A percentile compares a stretch with the other conserved stretches of the same genome.
phyloP scores from a whole-genome alignment of 2,329 filamentous ascomycete genomes.

The Hypoxylon sp. region DNA sequence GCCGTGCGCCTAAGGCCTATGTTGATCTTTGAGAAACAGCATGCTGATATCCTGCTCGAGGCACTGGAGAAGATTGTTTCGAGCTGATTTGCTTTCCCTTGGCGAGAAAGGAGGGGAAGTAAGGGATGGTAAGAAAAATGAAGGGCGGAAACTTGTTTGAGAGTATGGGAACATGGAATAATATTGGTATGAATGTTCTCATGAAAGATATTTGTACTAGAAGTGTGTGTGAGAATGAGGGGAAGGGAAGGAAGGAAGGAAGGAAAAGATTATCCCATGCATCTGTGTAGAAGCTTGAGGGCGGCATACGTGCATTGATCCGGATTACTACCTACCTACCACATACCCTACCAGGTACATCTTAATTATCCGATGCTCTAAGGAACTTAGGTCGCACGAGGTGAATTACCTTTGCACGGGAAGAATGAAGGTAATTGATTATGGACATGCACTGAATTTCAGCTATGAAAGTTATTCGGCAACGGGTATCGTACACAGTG shows the following conservation, averaged over 20 bases:
- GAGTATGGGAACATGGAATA: background rate
- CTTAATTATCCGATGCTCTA: slow-evolving; percentile 25
- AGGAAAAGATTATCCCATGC: slow-evolving; percentile 7
- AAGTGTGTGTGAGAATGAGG: background rate
- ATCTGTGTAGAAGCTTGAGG: slow-evolving; percentile 10
- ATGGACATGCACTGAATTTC: background rate
- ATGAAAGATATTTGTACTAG: background rate
- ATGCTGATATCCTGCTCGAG: slow-evolving; percentile 88
- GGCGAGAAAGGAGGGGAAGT: slow-evolving; percentile 6
- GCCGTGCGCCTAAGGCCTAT: slow-evolving; percentile 89
- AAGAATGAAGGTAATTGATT: background rate
- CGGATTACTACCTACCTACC: slow-evolving; percentile 1
- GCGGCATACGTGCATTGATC: slow-evolving; percentile 27
- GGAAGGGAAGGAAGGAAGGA: background rate
- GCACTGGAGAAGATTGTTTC: slow-evolving; percentile 81
- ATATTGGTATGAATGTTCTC: slow-evolving; percentile 3
- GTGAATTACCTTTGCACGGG: background rate
- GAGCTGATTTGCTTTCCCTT: slow-evolving; percentile 48
- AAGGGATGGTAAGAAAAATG: background rate
- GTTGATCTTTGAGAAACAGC: slow-evolving; percentile 92
- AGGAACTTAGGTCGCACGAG: background rate
- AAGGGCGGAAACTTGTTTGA: slow-evolving; percentile 5
- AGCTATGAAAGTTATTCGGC: background rate
- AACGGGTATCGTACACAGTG: background rate
- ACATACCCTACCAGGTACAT: slow-evolving; percentile 2